phyloP scores from a whole-genome alignment of 2,329 filamentous ascomycete species.

The Colletotrichum sp. region DNA sequence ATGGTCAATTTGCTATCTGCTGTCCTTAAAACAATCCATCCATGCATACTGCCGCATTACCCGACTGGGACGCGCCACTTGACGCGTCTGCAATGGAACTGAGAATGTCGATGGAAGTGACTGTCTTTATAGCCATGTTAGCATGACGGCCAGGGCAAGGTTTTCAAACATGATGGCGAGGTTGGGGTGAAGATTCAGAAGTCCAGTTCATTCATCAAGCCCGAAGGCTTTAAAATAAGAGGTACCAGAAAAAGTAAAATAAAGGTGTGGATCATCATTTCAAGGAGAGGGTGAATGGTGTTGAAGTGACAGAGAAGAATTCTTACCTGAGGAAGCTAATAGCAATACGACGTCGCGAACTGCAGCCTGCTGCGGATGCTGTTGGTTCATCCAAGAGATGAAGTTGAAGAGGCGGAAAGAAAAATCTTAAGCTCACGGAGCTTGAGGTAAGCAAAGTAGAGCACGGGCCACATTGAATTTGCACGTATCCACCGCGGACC shows the following conservation, averaged over 20 bases:
- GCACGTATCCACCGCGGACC: neutral
- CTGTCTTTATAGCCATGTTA: neutral
- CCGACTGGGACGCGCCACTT: neutral
- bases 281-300: slow-evolving; percentile 25
- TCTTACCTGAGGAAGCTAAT: slow-evolving; percentile 37
- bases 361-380: neutral
- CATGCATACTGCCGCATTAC: neutral
- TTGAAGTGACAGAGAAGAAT: neutral
- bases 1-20: neutral
- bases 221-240: slow-evolving; percentile 85
- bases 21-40: neutral
- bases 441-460: slow-evolving; percentile 11
- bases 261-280: slow-evolving; percentile 75
- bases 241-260: slow-evolving; percentile 88
- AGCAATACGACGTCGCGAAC: neutral
- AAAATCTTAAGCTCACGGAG: slow-evolving; percentile 9
- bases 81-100: neutral
- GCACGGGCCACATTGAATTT: slow-evolving; percentile 7
- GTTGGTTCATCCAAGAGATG: neutral
- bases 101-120: neutral
- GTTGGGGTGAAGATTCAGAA: slow-evolving; percentile 65
- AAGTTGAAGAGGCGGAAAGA: neutral
- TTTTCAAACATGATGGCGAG: neutral
- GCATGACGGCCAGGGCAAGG: neutral
- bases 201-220: slow-evolving; percentile 84